A percentile compares a stretch with the other conserved stretches of the same genome.
Conservation (phyloP, 306 rosid genomes). For the Cicer pinnatifidum region DNA sequence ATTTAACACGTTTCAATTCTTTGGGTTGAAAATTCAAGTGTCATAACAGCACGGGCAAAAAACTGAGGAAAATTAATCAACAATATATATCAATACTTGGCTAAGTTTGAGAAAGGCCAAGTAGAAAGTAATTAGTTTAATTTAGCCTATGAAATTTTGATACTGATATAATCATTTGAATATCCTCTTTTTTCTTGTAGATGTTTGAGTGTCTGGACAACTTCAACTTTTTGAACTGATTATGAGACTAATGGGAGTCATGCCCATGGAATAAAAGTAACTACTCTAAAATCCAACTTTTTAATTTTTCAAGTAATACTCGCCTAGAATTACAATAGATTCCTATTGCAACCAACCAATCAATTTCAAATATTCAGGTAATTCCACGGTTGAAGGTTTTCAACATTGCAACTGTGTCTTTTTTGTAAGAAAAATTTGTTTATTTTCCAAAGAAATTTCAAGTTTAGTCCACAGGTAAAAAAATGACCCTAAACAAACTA, state of each 20-base stretch:
- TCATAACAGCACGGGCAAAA: not conserved
- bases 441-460: not conserved
- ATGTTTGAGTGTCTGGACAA: too few relatives aligned
- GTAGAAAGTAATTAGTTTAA: not conserved
- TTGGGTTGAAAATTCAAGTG: conserved; percentile 9
- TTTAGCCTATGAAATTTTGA: not conserved
- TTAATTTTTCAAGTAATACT: too few relatives aligned
- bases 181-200: too few relatives aligned
- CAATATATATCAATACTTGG: not conserved
- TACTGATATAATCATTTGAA: too few relatives aligned
- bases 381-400: not conserved
- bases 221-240: too few relatives aligned
- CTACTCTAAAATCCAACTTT: too few relatives aligned
- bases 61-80: not conserved
- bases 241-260: too few relatives aligned
- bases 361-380: not conserved
- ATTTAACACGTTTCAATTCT: not conserved
- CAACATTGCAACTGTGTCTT: not conserved
- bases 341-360: not conserved
- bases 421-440: not conserved
- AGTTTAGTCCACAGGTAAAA: not conserved
- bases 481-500: not conserved
- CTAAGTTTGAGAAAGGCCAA: not conserved
- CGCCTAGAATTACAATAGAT: not conserved
- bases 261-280: too few relatives aligned